These are phyloP conservation scores for Lathyrus aphaca DNA, from an alignment of 306 rosid species.

Conservation along the genomic window DNA sequence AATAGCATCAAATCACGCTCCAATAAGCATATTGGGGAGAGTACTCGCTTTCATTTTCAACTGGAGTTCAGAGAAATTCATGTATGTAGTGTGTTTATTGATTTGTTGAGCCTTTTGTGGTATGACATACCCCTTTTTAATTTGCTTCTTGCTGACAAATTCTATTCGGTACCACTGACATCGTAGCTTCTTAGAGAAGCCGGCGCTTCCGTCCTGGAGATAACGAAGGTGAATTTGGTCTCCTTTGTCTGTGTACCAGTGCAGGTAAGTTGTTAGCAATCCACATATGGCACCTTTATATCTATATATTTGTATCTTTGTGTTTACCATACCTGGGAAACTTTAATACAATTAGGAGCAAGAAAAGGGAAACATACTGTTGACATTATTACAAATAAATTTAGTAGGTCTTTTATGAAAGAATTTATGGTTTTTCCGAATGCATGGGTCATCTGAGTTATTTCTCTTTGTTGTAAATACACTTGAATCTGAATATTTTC, in stretches of 20 bases:
- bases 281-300: conserved; percentile 15
- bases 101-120: conserved; percentile 37
- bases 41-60: conserved; percentile 79
- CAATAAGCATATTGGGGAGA: conserved; percentile 66
- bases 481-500: too few species aligned
- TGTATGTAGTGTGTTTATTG: conserved; percentile 55
- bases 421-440: neutral
- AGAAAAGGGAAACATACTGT: neutral
- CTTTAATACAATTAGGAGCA: conserved; percentile 2
- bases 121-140: neutral
- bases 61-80: conserved; percentile 86
- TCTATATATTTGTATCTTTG: conserved; percentile 8
- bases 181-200: conserved; percentile 84
- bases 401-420: neutral
- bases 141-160: conserved; percentile 41
- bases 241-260: conserved; percentile 67
- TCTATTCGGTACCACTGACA: conserved; percentile 31
- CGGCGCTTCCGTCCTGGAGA: conserved; percentile 78
- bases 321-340: conserved; percentile 11
- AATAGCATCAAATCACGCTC: conserved; percentile 64
- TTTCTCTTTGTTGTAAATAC: neutral
- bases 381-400: neutral
- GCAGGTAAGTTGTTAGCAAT: conserved; percentile 58
- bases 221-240: conserved; percentile 60
- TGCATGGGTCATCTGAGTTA: neutral